Base-by-base conservation (phyloP, 2,329 filamentous ascomycete genomes). In the Xylariaceae sp. region DNA sequence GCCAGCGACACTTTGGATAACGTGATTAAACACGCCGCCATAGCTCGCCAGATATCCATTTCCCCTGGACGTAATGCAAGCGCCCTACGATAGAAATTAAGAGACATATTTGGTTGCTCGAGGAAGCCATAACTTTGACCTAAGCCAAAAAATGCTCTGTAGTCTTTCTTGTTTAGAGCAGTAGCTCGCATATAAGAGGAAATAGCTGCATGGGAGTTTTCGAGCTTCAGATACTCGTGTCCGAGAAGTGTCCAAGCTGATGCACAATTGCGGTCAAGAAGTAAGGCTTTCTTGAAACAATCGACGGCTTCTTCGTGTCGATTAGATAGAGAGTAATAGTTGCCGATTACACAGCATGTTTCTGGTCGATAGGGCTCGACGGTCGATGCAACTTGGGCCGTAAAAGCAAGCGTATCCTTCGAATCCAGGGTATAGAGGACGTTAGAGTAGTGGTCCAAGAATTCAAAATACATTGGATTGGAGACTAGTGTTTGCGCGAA, bases 291-390 rank as follows among this genome's bases (percentile, higher is more conserved):
- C 29, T 22, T 41, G 10, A 37, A 41, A 17, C 32, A 29, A 17
- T 22, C 16, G 17, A 36, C 12, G 21, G 43, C 37, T 10, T 41
- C 37, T 17, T 36, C 21, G 14, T 40, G 32, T 11, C 33, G 43
- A 27, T 22, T 23, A 11, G n/a, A 21, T 16, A 37, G 29, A 21
- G 43, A 40, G 20, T 36, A 41, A 19, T 41, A 45, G 37, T 32
- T 45, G 8, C 37, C 37, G 6, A 41, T 23, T 17, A 41, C 43
- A 16, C 37, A 45, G 12, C 37, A 41, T 10, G 43, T 41, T 37
- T 45, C 42, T 4, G 42, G 42, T 14, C 36, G 42, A 27, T 40
- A 40, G 11, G 20, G n/a, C n/a, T 45, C 42, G 27, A 45, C 21
- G 19, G 42, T 33, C 12, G 42, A 45, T 27, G 42, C 42, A 11